A percentile compares a stretch with the other conserved stretches of the same genome.
These are phyloP conservation scores for Rhizopus stolonifer DNA, from an alignment of 371 early-diverging fungal species.

Conservation along the genomic window DNA sequence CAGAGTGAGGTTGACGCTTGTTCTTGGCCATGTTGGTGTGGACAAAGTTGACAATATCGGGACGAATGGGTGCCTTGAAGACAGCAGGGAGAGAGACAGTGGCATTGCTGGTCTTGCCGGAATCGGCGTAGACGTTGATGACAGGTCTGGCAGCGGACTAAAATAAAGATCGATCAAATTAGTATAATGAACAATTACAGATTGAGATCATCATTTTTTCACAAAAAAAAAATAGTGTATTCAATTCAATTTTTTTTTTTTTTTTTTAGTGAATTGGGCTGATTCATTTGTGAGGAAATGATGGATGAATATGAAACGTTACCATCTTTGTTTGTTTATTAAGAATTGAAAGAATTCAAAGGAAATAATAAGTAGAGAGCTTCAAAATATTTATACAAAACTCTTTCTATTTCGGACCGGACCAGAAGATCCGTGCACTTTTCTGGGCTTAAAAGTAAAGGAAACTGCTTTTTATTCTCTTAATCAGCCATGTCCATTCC, in stretches of 20 bases:
- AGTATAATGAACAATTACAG: not conserved
- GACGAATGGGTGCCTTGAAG: conserved; percentile 97
- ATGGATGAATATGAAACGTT: conserved; percentile 7
- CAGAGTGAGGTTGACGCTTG: conserved; percentile 99
- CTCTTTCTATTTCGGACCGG: not conserved
- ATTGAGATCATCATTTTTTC: not conserved
- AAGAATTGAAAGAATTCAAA: conserved; percentile 22
- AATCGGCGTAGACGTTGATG: conserved; percentile 87
- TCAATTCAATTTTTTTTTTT: no score
- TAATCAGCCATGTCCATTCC: conserved; percentile 18
- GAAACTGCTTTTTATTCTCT: not conserved
- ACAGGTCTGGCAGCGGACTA: conserved; percentile 81
- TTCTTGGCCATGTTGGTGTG: conserved; percentile 99
- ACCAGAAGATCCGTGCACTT: not conserved
- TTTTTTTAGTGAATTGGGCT: no score
- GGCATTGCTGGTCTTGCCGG: conserved; percentile 69
- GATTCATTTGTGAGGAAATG: not conserved
- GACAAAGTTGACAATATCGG: conserved; percentile 96
- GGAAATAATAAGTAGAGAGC: not conserved
- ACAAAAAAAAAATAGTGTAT: not conserved
- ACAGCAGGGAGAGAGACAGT: conserved; percentile 94
- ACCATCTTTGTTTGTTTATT: conserved; percentile 30
- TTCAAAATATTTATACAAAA: not conserved
- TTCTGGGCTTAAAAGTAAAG: not conserved
- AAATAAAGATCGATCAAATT: not conserved